Conservation (phyloP, 257 asterid species). For the Nicotiana attenuata region DNA sequence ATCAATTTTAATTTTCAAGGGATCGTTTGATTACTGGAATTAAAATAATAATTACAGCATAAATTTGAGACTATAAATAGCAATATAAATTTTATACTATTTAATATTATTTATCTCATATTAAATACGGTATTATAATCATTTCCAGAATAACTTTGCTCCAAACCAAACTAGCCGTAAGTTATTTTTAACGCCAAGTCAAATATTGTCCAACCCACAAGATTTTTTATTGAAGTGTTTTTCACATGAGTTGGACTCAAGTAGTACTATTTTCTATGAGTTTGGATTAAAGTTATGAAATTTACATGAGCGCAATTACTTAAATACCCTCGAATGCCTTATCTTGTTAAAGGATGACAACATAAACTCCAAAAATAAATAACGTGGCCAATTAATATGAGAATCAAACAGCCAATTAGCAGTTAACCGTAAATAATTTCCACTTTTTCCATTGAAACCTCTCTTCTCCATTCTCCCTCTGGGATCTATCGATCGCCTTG, state of each 20-base stretch:
- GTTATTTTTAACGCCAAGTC: too few species aligned
- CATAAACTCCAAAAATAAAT: not conserved
- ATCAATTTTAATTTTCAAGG: too few species aligned
- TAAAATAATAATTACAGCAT: too few species aligned
- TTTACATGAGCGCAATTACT: not conserved
- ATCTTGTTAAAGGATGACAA: conserved; percentile 4
- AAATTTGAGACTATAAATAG: too few species aligned
- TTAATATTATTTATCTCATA: too few species aligned
- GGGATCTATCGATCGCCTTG: conserved; percentile 2
- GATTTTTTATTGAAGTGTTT: not conserved
- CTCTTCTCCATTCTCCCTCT: not conserved
- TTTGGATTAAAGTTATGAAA: not conserved
- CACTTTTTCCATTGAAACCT: not conserved
- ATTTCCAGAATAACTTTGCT: too few species aligned
- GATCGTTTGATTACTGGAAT: too few species aligned
- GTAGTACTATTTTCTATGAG: not conserved
- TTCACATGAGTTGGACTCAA: not conserved
- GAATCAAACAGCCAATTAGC: conserved; percentile 11
- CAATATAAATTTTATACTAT: too few species aligned
- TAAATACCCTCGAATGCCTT: not conserved
- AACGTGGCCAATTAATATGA: conserved; percentile 11
- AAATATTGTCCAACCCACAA: not conserved
- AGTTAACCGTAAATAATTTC: conserved; percentile 5
- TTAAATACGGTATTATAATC: too few species aligned
- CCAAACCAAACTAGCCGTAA: too few species aligned